Evolutionary conservation across 441 rosid species (phyloP), one percentile per base, ranked within the genome.

Genomic region (Populus tomentosa): DNA sequence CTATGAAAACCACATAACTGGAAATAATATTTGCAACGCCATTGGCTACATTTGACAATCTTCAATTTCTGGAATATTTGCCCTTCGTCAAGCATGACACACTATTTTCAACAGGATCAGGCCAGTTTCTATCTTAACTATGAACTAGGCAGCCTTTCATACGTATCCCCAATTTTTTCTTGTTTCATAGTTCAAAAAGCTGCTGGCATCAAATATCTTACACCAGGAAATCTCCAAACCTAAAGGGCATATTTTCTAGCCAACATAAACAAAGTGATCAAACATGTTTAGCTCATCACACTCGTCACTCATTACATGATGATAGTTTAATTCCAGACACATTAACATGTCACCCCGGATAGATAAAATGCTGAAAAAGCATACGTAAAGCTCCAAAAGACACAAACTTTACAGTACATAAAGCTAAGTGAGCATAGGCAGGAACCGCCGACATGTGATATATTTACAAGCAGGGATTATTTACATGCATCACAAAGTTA

Each of bases 391-490:
- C 36, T 13, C 10, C 56, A 66, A 3, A 56, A 6, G 38, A 70
- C 26, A 30, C 32, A 71, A 10, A 11, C 76, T 23, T 36, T 38
- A 36, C 53, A 18, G 7, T 50, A 3, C 59, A 67, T 56, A 10
- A 73, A 65, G 42, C 61, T 30, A 70, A 75, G 61, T 50, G 53
- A 71, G 66, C 71, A 67, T 56, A 11, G 40, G 67, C 38, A 75
- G 72, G 36, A 69, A 64, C 70, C 32, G 53, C 77, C 36, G 78
- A 40, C 68, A 46, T 14, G 67, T 59, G 36, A 20, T 71, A 33
- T 10, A 59, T 70, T 33, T 5, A 59, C 64, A 26, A 63, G 53
- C 64, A 72, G 23, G 78, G 66, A 83, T 80, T 80, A 71, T 33
- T 59, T 50, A n/a, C 79, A 76, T 72, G 67, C 74, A 82, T 73